Base-by-base conservation (phyloP, 2,329 filamentous ascomycete species). In the Rhinocladiella mackenziei region DNA sequence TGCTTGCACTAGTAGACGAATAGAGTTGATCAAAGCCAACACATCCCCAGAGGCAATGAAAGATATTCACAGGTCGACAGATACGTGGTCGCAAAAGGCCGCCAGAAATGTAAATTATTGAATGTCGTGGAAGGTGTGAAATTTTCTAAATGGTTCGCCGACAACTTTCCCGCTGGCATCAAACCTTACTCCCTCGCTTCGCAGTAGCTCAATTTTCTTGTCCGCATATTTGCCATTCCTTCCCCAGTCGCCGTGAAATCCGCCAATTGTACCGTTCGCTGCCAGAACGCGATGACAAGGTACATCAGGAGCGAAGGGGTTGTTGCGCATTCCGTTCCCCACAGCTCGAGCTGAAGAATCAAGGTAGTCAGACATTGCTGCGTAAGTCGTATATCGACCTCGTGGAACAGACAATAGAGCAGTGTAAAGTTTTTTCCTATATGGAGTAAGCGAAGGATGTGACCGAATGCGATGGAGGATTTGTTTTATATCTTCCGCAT, bases 261-360 rank as follows among this genome's bases (percentile, higher is more conserved):
- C 74, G 11, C 74, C 73, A 14, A 77, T 60, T 5, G 60, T 72
- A 9, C 85, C 82, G 39, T 81, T 82, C 29, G 80, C 82, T 4
- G 85, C 84, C 34, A 94, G 77, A 15, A 91, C 83, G 7, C 88
- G 76, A 64, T 94, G 87, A 56, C 87, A 94, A 1, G 87, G 88
- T 3, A 91, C 83, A 23, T 78, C 75, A 0, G 88, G 87, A 10
- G 88, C 87, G 58, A 91, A 94, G 0, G 87, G 87, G 61, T 94
- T 94, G 25, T 67, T 71, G 13, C 84, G 76, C 59, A 94, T 71
- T 1, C 86, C 86, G 47, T 85, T 87, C 11, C 86, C 86, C 4
- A 92, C 78, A 0, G 86, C 86, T 30, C 86, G 74, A 1, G 86
- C 83, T 3, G 83, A 86, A 15, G 84, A 87, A 8, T 70, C 64